phyloP scores from a whole-genome alignment of 768 basidiomycete genomes.

The Russula sp. region DNA sequence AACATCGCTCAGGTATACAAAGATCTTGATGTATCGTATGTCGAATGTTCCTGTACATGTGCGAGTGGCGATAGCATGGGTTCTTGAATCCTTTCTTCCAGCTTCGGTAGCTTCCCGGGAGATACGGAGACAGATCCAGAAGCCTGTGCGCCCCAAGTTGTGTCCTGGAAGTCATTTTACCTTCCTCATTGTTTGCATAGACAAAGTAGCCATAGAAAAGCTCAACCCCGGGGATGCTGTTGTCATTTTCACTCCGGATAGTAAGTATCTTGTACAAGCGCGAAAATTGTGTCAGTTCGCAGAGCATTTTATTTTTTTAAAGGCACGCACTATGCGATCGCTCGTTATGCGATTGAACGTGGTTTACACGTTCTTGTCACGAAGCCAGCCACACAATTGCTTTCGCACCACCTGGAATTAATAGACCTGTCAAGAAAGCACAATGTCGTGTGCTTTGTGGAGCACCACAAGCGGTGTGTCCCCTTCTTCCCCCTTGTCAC shows the following conservation, averaged over 20 bases:
- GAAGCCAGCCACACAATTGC: conserved; percentile 86
- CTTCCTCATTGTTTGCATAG: conserved; percentile 40
- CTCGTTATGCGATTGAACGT: conserved; percentile 80
- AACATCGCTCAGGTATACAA: conserved; percentile 85
- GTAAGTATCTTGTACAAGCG: conserved; percentile 42
- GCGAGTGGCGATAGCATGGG: neutral
- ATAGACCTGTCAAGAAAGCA: conserved; percentile 74
- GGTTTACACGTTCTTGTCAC: conserved; percentile 89
- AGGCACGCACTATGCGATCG: conserved; percentile 85
- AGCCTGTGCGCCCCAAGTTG: conserved; percentile 61
- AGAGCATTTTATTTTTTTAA: conserved; percentile 7
- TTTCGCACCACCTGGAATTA: conserved; percentile 77
- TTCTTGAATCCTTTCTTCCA: conserved; percentile 33
- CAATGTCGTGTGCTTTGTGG: conserved; percentile 87
- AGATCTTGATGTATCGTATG: conserved; percentile 81
- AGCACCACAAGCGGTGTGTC: conserved; percentile 81
- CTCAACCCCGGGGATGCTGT: conserved; percentile 83
- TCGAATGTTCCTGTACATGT: conserved; percentile 54
- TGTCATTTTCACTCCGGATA: conserved; percentile 91
- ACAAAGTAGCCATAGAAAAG: conserved; percentile 76
- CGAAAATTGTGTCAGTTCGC: neutral
- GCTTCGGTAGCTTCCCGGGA: conserved; percentile 79
- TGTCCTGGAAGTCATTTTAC: conserved; percentile 10
- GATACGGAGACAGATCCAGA: conserved; percentile 65
- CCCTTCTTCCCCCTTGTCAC: neutral